A percentile compares a stretch with the other conserved stretches of the same genome.
These are phyloP conservation scores for Mariannaea elegans DNA, from an alignment of 2,329 filamentous ascomycete species.

Conservation along the genomic window DNA sequence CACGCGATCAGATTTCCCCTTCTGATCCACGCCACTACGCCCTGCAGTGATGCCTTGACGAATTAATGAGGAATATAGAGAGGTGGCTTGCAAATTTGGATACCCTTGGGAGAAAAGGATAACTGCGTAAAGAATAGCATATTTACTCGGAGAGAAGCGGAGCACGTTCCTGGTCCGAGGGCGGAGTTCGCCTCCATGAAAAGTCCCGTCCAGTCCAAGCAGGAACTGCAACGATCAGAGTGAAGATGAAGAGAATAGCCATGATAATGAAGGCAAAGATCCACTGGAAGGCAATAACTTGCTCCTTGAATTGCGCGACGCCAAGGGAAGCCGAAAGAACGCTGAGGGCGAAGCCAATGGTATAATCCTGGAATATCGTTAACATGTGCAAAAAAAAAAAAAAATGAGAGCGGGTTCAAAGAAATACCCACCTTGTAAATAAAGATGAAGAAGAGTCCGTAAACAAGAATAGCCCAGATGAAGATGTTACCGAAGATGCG, in stretches of 20 bases:
- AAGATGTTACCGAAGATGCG: constrained; percentile 86
- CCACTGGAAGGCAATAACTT: constrained; percentile 85
- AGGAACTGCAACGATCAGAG: constrained; percentile 71
- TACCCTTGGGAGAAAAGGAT: not conserved
- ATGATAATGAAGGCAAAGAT: constrained; percentile 91
- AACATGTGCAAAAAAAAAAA: constrained; percentile 15
- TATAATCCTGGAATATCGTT: constrained; percentile 62
- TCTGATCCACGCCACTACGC: constrained; percentile 1
- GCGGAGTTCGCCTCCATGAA: constrained; percentile 55
- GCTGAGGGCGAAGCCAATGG: constrained; percentile 82
- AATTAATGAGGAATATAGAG: not conserved
- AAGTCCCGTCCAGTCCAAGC: constrained; percentile 67
- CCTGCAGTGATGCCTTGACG: not conserved
- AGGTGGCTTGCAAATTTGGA: not conserved
- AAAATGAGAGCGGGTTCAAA: not conserved
- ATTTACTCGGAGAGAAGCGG: constrained; percentile 65
- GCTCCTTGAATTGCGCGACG: constrained; percentile 77
- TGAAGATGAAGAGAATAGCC: constrained; percentile 75
- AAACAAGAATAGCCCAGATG: constrained; percentile 83
- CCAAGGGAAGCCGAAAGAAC: constrained; percentile 79
- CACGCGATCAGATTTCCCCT: not conserved
- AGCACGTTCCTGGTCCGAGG: constrained; percentile 65
- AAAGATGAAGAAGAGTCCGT: constrained; percentile 79
- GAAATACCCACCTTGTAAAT: constrained; percentile 69
- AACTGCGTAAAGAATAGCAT: not conserved